Conservation (phyloP, 2,329 filamentous ascomycete species). For the Alternaria brassicicola region DNA sequence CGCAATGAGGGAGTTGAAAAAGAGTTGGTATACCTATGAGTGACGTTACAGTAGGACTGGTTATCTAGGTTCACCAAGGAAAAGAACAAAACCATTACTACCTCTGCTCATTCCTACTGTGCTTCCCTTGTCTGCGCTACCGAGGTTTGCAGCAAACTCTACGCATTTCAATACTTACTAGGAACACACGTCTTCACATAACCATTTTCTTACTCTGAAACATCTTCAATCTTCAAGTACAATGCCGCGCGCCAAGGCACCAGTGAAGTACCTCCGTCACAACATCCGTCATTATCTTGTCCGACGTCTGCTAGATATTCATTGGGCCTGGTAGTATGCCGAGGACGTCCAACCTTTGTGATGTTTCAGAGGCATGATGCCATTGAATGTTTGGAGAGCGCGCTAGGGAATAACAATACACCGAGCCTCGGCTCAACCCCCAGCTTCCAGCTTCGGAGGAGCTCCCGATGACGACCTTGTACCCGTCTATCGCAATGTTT, state of each 20-base stretch:
- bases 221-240: neutral
- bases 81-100: neutral
- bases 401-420: constrained; percentile 12
- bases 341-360: neutral
- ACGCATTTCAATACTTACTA: no score
- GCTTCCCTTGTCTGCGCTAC: neutral
- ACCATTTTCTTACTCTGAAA: no score
- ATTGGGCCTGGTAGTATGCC: neutral
- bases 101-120: neutral
- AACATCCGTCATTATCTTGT: no score
- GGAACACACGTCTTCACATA: no score
- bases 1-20: constrained; percentile 32
- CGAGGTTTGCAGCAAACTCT: neutral
- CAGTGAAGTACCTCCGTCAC: no score
- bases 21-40: constrained; percentile 43
- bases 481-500: constrained; percentile 11
- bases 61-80: neutral
- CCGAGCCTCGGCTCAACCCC: constrained; percentile 37
- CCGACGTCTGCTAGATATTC: no score
- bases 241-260: no score
- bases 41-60: constrained; percentile 7
- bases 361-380: neutral
- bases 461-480: constrained; percentile 11
- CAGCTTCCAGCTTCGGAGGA: constrained; percentile 21
- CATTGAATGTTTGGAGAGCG: neutral